A percentile compares a stretch with the other conserved stretches of the same genome.
Evolutionary conservation across 805 yeast genomes (phyloP).

Genomic region (Kodamaea jinghongensis): DNA sequence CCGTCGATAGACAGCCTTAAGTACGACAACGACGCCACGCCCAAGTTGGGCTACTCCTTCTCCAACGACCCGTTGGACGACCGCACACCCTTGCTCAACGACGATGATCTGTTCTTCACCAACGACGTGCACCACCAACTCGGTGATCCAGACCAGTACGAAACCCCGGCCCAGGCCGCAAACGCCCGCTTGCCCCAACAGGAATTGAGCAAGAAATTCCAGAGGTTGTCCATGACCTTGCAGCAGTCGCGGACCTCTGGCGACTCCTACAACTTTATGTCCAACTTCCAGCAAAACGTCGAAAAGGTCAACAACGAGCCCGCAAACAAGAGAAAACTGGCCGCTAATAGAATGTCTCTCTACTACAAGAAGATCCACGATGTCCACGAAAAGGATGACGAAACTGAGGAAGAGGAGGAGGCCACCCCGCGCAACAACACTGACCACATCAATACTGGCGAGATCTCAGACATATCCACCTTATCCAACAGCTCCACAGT

Average conservation of each 20-base stretch:
- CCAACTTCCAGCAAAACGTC: constrained; percentile 38
- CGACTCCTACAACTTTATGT: constrained; percentile 41
- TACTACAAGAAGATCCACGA: constrained; percentile 34
- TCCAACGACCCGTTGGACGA: constrained; percentile 22
- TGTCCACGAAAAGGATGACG: constrained; percentile 3
- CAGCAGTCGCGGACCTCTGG: constrained; percentile 34
- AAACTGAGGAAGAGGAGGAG: not conserved
- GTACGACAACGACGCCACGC: constrained; percentile 21
- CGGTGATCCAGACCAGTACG: constrained; percentile 6
- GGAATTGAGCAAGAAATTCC: constrained; percentile 34
- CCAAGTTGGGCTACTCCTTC: constrained; percentile 19
- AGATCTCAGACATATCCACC: constrained; percentile 21
- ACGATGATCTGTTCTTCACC: constrained; percentile 9
- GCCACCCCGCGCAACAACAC: constrained; percentile 1
- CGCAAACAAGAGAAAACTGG: constrained; percentile 7
- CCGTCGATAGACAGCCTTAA: constrained; percentile 5
- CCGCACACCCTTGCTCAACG: constrained; percentile 26
- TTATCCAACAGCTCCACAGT: constrained; percentile 25
- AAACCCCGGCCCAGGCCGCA: not conserved
- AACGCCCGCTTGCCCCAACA: constrained; percentile 27
- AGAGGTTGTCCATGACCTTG: constrained; percentile 35
- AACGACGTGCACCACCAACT: constrained; percentile 11
- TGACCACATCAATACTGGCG: constrained; percentile 11
- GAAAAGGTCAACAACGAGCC: constrained; percentile 22
- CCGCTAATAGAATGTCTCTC: constrained; percentile 21